These are phyloP conservation scores for Fusarium equiseti DNA, from an alignment of 2,329 filamentous ascomycete species.

Conservation along the genomic window DNA sequence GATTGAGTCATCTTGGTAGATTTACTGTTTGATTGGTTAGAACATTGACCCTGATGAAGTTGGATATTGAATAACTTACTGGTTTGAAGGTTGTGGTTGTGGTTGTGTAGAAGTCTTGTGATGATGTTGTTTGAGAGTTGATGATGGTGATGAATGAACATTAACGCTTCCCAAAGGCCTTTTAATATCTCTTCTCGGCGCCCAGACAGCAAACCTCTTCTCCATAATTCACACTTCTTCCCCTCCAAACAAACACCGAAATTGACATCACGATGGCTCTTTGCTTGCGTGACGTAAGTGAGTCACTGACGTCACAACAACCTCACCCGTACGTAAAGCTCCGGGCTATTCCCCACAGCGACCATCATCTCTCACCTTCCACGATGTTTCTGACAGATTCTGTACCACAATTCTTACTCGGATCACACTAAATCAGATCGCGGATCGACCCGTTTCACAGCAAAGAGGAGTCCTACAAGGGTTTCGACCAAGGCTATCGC, in stretches of 20 bases:
- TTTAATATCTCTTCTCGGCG: slow-evolving; percentile 20
- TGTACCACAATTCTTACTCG: slow-evolving; percentile 9
- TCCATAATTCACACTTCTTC: slow-evolving; percentile 2
- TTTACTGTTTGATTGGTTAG: slow-evolving; percentile 8
- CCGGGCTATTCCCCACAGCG: slow-evolving; percentile 34
- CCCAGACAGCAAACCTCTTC: neutral
- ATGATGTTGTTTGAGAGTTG: slow-evolving; percentile 4
- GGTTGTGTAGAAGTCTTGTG: slow-evolving; percentile 7
- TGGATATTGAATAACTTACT: slow-evolving; percentile 1
- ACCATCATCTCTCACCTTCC: slow-evolving; percentile 17
- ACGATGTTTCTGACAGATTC: slow-evolving; percentile 27
- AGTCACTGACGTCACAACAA: slow-evolving; percentile 42
- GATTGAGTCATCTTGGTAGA: slow-evolving; percentile 56
- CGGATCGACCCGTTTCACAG: slow-evolving; percentile 14
- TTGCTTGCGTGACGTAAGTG: slow-evolving; percentile 43
- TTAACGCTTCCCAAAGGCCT: slow-evolving; percentile 8
- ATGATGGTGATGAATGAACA: neutral
- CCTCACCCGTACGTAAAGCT: slow-evolving; percentile 34
- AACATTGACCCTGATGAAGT: neutral
- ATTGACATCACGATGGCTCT: slow-evolving; percentile 26
- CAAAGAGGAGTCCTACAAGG: slow-evolving; percentile 19
- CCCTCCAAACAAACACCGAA: neutral
- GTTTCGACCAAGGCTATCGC: slow-evolving; percentile 16
- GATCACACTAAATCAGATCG: slow-evolving; percentile 13
- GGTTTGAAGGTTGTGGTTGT: slow-evolving; percentile 10